phyloP scores from a whole-genome alignment of 805 yeast species.

The Yarrowia sp. region DNA sequence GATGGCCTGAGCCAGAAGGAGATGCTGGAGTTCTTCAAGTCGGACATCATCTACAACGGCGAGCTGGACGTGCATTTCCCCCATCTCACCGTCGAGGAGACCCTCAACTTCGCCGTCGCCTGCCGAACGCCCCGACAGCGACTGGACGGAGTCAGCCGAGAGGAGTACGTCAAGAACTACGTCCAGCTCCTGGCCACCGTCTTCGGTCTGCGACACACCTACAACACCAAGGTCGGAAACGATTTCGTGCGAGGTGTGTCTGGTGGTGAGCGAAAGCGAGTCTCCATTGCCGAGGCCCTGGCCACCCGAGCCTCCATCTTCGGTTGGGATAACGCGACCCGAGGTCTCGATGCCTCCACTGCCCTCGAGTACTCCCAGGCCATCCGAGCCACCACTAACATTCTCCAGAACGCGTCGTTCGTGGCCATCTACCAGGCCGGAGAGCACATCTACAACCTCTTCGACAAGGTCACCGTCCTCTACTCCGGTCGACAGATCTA shows the following conservation, averaged over 20 bases:
- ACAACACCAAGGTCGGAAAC: conserved; percentile 59
- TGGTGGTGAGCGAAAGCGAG: conserved; percentile 86
- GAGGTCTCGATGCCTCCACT: conserved; percentile 83
- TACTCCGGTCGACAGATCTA: conserved; percentile 62
- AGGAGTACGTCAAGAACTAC: conserved; percentile 49
- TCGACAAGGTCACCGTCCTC: conserved; percentile 60
- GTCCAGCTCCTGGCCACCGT: conserved; percentile 52
- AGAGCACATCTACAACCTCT: conserved; percentile 60
- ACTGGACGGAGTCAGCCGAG: conserved; percentile 47
- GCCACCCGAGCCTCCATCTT: conserved; percentile 61
- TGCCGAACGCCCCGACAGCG: conserved; percentile 63
- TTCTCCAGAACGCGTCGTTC: conserved; percentile 54
- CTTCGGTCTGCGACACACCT: conserved; percentile 61
- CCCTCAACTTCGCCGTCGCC: conserved; percentile 66
- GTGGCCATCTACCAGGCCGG: conserved; percentile 72
- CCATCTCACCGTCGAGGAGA: conserved; percentile 69
- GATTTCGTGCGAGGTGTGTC: conserved; percentile 70
- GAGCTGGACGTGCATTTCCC: conserved; percentile 71
- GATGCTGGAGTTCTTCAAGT: conserved; percentile 56
- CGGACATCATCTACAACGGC: conserved; percentile 46
- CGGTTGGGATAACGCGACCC: conserved; percentile 80
- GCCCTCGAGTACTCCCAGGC: conserved; percentile 73
- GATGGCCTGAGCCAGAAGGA: conserved; percentile 61
- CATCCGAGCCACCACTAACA: conserved; percentile 58
- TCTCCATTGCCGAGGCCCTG: conserved; percentile 75